phyloP scores from a whole-genome alignment of 192 early-diverging fungal species.

The Paraglomus brasilianum region DNA sequence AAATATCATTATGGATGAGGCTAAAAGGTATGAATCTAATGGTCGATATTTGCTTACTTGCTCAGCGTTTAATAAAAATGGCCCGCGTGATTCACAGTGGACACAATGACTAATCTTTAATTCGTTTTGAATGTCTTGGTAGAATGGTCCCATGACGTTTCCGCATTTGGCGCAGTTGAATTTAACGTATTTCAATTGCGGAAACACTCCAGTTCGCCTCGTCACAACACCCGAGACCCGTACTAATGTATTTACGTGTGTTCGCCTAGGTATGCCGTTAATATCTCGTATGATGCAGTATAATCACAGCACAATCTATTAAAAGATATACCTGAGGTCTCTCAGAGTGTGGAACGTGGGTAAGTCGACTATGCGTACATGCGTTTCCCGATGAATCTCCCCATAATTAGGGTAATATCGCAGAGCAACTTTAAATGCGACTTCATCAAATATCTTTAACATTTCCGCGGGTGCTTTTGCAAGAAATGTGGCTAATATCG shows the following conservation, averaged over 20 bases:
- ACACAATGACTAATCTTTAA: slow-evolving; percentile 81
- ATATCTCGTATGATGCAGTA: neutral
- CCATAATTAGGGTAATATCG: slow-evolving; percentile 90
- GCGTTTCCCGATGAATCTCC: slow-evolving; percentile 86
- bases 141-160: slow-evolving; percentile 86
- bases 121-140: slow-evolving; percentile 88
- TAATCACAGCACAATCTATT: neutral
- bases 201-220: slow-evolving; percentile 90
- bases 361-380: slow-evolving; percentile 89
- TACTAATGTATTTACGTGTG: slow-evolving; percentile 89
- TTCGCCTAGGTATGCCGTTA: slow-evolving; percentile 57
- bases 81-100: slow-evolving; percentile 88
- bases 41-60: slow-evolving; percentile 48
- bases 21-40: neutral
- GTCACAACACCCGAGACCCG: slow-evolving; percentile 91
- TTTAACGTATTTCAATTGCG: slow-evolving; percentile 96
- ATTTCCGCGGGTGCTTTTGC: slow-evolving; percentile 87
- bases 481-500: slow-evolving; percentile 86
- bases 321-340: slow-evolving; percentile 61
- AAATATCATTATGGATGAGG: neutral
- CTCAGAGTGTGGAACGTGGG: slow-evolving; percentile 83
- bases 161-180: slow-evolving; percentile 95
- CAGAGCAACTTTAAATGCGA: slow-evolving; percentile 88
- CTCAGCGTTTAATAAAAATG: slow-evolving; percentile 87
- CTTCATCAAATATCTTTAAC: slow-evolving; percentile 88